phyloP scores from a whole-genome alignment of 805 yeast genomes.

The Metschnikowia noctiluminum region DNA sequence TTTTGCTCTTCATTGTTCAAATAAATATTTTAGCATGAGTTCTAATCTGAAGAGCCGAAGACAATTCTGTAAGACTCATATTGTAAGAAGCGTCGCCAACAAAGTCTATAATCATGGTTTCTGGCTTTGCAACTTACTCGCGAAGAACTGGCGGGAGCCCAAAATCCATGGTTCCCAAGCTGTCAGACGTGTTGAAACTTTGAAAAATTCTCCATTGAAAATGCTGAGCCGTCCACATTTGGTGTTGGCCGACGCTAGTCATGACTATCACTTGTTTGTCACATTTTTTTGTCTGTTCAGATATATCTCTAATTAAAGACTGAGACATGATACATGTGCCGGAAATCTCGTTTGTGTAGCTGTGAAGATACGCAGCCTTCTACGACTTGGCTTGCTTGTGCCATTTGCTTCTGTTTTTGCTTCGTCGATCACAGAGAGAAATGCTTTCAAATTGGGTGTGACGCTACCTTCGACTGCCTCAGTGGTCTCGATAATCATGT shows the following conservation, averaged over 20 bases:
- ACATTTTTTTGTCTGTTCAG: constrained; percentile 58
- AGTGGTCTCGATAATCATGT: constrained; percentile 94
- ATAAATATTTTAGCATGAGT: constrained; percentile 88
- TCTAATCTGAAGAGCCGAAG: constrained; percentile 89
- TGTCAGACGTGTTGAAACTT: constrained; percentile 95
- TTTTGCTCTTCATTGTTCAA: constrained; percentile 98
- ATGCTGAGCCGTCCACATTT: constrained; percentile 99
- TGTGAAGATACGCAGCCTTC: constrained; percentile 84
- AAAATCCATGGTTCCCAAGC: constrained; percentile 97
- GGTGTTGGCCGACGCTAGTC: constrained; percentile 99
- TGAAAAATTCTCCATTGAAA: constrained; percentile 89
- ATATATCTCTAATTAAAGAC: constrained; percentile 76
- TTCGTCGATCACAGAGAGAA: constrained; percentile 65
- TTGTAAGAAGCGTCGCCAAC: constrained; percentile 98
- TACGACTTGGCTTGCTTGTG: constrained; percentile 58
- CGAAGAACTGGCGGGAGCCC: constrained; percentile 98
- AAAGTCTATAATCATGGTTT: constrained; percentile 89
- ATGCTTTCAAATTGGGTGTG: constrained; percentile 63
- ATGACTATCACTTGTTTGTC: constrained; percentile 80
- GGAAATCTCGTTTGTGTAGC: constrained; percentile 72
- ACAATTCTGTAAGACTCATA: constrained; percentile 91
- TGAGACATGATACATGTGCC: constrained; percentile 86
- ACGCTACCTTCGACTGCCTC: constrained; percentile 98
- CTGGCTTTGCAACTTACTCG: constrained; percentile 94
- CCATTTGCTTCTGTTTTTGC: constrained; percentile 79